Evolutionary conservation across 805 yeast genomes (phyloP), one percentile per base, ranked within the genome.

Genomic region (Citeromyces matritensis): DNA sequence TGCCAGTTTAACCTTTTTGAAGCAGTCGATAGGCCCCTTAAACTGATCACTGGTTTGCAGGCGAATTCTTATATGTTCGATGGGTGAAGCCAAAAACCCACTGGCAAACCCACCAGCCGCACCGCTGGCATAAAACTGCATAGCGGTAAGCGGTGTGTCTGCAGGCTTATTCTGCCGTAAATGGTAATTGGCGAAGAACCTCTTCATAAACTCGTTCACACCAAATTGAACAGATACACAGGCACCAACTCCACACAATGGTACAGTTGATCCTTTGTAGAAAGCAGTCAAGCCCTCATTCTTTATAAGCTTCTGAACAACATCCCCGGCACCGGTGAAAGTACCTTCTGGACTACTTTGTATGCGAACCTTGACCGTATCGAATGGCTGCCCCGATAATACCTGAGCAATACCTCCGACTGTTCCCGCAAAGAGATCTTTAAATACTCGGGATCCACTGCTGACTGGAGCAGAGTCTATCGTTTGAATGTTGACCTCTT

Each of bases 401-500:
- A 91, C 97, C 56, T 91, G 98, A 5, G 96, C 88, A 17, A 91
- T 72, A 33, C 98, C 98, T 35, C 97, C 97, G 42, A 78, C 65
- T 11, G 96, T 88, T 13, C 98, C 98, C 4, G 94, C 93, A 33
- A 81, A 55, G 30, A 85, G 66, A 51, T 86, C 95, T 44, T 84
- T 84, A 23, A 15, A n/a, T 25, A 14, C 14, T 25, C 27, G 9
- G 27, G 27, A n/a, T 13, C 11, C 27, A 25, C 14, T 25, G 11
- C 12, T 9, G 12, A 25, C 7, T 4, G 13, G 14, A n/a, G n/a
- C n/a, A n/a, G n/a, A n/a, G n/a, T n/a, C n/a, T n/a, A n/a, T 14
- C 9, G 11, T 13, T 3, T n/a, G 13, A 13, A 15, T 13, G 11
- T 9, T n/a, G 27, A 25, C 14, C 9, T 25, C 27, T 9, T 25